A percentile compares a stretch with the other conserved stretches of the same genome.
These are phyloP conservation scores for Leptographium procerum DNA, from an alignment of 2,329 filamentous ascomycete genomes.

Conservation along the genomic window DNA sequence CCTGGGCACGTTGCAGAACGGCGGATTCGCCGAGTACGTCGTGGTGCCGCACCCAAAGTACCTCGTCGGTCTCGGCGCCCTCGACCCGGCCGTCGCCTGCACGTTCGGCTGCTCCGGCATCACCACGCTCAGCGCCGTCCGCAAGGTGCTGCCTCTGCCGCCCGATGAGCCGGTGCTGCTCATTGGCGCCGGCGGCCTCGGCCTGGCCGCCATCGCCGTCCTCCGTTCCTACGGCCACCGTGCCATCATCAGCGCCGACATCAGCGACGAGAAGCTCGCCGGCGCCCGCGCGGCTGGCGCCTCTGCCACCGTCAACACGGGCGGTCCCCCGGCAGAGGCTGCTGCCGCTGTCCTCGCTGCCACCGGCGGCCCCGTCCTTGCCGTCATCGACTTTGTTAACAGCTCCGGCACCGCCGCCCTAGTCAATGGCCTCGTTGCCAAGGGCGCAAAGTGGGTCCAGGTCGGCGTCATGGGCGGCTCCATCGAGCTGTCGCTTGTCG, in stretches of 20 bases:
- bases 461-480: conserved; percentile 9
- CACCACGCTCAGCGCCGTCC: conserved; percentile 5
- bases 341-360: conserved; percentile 11
- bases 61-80: conserved; percentile 2
- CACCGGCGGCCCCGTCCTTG: conserved; percentile 7
- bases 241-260: conserved; percentile 3
- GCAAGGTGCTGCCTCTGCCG: conserved; percentile 6
- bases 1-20: conserved; percentile 5
- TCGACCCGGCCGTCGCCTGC: conserved; percentile 6
- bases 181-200: conserved; percentile 6
- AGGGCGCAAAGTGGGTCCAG: conserved; percentile 8
- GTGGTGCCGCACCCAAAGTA: conserved; percentile 7
- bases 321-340: conserved; percentile 6
- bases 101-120: conserved; percentile 8
- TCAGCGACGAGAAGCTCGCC: conserved; percentile 5
- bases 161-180: conserved; percentile 4
- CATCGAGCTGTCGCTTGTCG: conserved; percentile 3
- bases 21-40: conserved; percentile 8
- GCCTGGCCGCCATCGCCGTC: conserved; percentile 4
- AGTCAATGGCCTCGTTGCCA: conserved; percentile 5
- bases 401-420: conserved; percentile 3
- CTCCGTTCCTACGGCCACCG: conserved; percentile 5
- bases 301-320: conserved; percentile 11
- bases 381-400: conserved; percentile 10
- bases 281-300: conserved; percentile 9